A percentile compares a stretch with the other conserved stretches of the same genome.
phyloP scores from a whole-genome alignment of 805 yeast species.

The Saccharomyces cerevisiae region DNA sequence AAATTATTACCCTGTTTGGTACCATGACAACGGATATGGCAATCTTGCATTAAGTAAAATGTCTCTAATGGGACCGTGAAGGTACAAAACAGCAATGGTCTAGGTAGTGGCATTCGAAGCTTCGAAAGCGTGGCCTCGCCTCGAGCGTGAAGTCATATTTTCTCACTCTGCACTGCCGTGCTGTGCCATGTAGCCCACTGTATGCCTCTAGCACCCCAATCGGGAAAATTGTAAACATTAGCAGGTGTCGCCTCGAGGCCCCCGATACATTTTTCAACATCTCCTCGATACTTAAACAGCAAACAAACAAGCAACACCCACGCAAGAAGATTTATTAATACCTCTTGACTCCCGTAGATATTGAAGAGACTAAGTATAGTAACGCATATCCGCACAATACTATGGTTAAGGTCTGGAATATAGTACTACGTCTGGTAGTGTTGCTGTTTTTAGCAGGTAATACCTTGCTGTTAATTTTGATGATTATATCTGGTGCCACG shows the following conservation, averaged over 20 bases:
- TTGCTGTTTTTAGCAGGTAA: conserved; percentile 33
- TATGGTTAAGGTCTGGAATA: background rate
- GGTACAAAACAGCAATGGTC: background rate
- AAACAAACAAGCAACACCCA: background rate
- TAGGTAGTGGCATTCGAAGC: background rate
- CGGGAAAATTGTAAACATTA: background rate
- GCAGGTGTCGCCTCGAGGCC: background rate
- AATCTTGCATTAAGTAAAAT: background rate
- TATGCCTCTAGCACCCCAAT: background rate
- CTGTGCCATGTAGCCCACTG: background rate
- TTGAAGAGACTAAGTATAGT: background rate
- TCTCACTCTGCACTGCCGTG: background rate
- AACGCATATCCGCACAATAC: background rate
- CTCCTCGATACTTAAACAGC: background rate
- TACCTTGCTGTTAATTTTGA: conserved; percentile 45
- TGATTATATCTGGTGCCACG: conserved; percentile 57
- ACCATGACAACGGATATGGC: background rate
- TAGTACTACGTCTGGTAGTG: conserved; percentile 12
- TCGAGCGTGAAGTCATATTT: background rate
- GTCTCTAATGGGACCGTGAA: background rate
- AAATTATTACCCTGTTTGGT: background rate
- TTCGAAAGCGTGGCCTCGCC: background rate
- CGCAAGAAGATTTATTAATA: background rate
- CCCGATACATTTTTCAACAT: background rate
- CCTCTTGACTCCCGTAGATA: background rate